These are phyloP conservation scores for Colletotrichum karsti DNA, from an alignment of 2,329 filamentous ascomycete genomes.

Conservation along the genomic window DNA sequence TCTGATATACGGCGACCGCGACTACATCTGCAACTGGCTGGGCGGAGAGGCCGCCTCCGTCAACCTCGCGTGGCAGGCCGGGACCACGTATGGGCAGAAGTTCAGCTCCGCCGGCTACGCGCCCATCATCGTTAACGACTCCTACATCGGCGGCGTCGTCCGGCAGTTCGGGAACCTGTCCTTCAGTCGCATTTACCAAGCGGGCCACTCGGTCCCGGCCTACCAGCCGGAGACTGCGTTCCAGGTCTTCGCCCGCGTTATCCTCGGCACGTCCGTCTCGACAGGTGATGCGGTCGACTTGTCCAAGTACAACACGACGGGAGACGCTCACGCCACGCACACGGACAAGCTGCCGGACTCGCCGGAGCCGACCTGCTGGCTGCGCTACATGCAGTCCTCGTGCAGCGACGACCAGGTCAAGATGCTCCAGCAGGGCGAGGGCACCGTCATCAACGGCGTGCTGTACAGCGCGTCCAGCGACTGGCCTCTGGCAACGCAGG, in stretches of 20 bases:
- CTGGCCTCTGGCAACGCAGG: constrained; percentile 46
- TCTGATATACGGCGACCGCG: constrained; percentile 74
- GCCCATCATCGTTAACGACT: constrained; percentile 73
- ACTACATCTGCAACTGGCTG: constrained; percentile 74
- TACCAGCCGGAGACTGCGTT: constrained; percentile 70
- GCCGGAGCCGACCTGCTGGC: constrained; percentile 65
- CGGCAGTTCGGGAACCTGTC: constrained; percentile 80
- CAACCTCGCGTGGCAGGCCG: constrained; percentile 60
- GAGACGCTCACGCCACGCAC: constrained; percentile 64
- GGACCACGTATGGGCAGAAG: constrained; percentile 53
- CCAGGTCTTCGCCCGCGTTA: constrained; percentile 67
- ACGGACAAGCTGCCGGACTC: constrained; percentile 59
- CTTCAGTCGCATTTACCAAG: constrained; percentile 73
- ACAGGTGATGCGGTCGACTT: constrained; percentile 63
- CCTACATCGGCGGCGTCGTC: constrained; percentile 76
- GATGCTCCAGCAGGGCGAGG: constrained; percentile 56
- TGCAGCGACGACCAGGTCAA: constrained; percentile 61
- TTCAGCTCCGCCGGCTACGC: constrained; percentile 78
- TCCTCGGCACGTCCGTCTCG: constrained; percentile 63
- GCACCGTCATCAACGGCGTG: constrained; percentile 68
- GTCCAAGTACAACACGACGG: constrained; percentile 63
- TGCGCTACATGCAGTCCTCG: constrained; percentile 59
- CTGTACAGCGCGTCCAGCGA: constrained; percentile 53
- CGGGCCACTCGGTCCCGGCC: constrained; percentile 69
- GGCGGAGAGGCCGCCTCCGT: constrained; percentile 81